phyloP scores from a whole-genome alignment of 805 yeast species.

The Metschnikowia koreensis region DNA sequence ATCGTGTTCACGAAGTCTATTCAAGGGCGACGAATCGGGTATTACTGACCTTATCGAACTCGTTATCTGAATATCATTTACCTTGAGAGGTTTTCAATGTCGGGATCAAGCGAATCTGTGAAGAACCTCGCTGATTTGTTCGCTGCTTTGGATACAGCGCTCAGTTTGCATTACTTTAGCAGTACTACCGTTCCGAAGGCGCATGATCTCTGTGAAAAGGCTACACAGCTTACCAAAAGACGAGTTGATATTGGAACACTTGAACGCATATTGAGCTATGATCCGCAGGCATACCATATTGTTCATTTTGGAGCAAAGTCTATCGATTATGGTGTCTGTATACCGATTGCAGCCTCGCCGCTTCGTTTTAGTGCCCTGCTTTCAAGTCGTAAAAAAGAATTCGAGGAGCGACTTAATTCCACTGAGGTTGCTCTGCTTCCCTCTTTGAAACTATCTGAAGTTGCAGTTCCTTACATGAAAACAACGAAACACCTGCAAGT shows the following conservation, averaged over 20 bases:
- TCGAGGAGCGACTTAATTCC: slow-evolving; percentile 7
- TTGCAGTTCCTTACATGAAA: slow-evolving; percentile 2
- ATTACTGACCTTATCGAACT: no score
- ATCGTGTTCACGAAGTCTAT: no score
- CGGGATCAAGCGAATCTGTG: not conserved
- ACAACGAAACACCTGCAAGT: not conserved
- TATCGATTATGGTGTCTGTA: slow-evolving; percentile 14
- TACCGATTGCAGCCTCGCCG: slow-evolving; percentile 14
- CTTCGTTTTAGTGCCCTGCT: slow-evolving; percentile 14
- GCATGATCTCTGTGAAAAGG: slow-evolving; percentile 13
- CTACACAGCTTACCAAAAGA: slow-evolving; percentile 14
- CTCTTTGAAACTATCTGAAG: slow-evolving; percentile 1
- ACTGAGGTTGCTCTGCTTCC: not conserved
- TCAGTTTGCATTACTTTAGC: slow-evolving; percentile 33
- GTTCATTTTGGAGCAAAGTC: slow-evolving; percentile 9
- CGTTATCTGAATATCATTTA: no score
- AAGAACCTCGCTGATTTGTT: not conserved
- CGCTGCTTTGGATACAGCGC: slow-evolving; percentile 31
- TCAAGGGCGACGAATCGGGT: no score
- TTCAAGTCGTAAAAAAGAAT: slow-evolving; percentile 20
- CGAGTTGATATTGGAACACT: slow-evolving; percentile 11
- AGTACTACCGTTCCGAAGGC: slow-evolving; percentile 28
- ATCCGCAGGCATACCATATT: slow-evolving; percentile 11
- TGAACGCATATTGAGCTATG: slow-evolving; percentile 10
- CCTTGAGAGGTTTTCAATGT: no score